Evolutionary conservation across 306 rosid species (phyloP).

Genomic region (Sphenostylis stenocarpa): DNA sequence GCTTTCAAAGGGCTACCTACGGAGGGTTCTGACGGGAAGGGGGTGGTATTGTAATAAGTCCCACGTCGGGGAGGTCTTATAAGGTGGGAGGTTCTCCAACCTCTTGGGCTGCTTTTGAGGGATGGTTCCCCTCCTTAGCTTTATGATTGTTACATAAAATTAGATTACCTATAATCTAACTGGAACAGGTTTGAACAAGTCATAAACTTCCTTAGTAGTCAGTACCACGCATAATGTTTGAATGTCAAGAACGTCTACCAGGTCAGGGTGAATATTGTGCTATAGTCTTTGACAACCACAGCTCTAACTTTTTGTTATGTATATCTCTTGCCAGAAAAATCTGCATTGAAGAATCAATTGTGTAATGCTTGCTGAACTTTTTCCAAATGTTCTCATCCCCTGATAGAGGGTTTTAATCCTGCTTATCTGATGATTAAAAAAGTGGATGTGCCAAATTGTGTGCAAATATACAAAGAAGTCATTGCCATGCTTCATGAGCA

Average conservation of each 20-base stretch:
- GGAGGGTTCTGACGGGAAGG: too few species aligned
- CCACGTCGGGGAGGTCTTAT: too few species aligned
- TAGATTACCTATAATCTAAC: too few species aligned
- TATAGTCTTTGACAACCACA: background rate
- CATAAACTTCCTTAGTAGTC: slow-evolving; percentile 1
- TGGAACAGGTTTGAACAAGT: background rate
- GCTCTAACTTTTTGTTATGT: background rate
- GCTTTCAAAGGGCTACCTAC: too few species aligned
- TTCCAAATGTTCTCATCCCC: background rate
- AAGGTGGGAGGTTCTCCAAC: too few species aligned
- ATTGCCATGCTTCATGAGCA: background rate
- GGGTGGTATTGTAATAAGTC: too few species aligned
- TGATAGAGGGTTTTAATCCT: background rate
- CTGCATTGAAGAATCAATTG: slow-evolving; percentile 26
- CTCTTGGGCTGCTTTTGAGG: too few species aligned
- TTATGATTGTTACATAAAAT: too few species aligned
- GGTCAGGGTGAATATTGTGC: background rate
- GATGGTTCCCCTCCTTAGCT: too few species aligned
- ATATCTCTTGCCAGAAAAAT: background rate
- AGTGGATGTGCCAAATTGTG: background rate
- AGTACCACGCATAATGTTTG: background rate
- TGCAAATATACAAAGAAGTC: background rate
- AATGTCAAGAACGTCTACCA: background rate
- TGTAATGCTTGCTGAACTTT: slow-evolving; percentile 18
- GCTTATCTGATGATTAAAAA: background rate